Evolutionary conservation across 108 stramenopile genomes (phyloP).

Genomic region (Nitzschia sp.): DNA sequence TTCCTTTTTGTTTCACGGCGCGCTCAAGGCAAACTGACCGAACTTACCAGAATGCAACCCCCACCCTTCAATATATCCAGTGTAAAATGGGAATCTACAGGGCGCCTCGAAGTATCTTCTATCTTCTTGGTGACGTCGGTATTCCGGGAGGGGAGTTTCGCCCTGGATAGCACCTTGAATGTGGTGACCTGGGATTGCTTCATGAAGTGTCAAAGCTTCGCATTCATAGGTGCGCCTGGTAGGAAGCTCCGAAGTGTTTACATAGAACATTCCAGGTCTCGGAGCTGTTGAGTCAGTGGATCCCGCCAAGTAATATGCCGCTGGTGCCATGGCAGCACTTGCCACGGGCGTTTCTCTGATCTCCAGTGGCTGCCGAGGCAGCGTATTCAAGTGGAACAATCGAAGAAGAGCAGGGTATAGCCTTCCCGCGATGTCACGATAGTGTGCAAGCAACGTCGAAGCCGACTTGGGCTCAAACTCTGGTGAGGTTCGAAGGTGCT

Average conservation of each 20-base stretch:
- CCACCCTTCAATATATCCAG: constrained; percentile 68
- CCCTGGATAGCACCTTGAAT: constrained; percentile 52
- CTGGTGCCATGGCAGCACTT: constrained; percentile 44
- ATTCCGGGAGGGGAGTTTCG: constrained; percentile 43
- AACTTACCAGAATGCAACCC: constrained; percentile 47
- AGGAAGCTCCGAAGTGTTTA: constrained; percentile 46
- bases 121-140: constrained; percentile 49
- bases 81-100: constrained; percentile 64
- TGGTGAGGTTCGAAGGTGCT: constrained; percentile 40
- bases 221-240: constrained; percentile 50
- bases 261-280: constrained; percentile 54
- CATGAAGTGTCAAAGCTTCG: constrained; percentile 51
- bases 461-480: constrained; percentile 41
- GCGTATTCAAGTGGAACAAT: constrained; percentile 44
- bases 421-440: constrained; percentile 47
- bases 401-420: constrained; percentile 46
- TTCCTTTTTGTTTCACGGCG: no score
- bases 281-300: constrained; percentile 33
- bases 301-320: constrained; percentile 55
- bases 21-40: no score
- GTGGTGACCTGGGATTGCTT: constrained; percentile 65
- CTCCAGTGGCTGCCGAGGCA: constrained; percentile 42
- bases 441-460: constrained; percentile 39
- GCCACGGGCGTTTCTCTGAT: constrained; percentile 46
- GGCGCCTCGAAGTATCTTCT: constrained; percentile 61